These are phyloP conservation scores for Rehmannia glutinosa DNA, from an alignment of 257 asterid species.

Conservation along the genomic window DNA sequence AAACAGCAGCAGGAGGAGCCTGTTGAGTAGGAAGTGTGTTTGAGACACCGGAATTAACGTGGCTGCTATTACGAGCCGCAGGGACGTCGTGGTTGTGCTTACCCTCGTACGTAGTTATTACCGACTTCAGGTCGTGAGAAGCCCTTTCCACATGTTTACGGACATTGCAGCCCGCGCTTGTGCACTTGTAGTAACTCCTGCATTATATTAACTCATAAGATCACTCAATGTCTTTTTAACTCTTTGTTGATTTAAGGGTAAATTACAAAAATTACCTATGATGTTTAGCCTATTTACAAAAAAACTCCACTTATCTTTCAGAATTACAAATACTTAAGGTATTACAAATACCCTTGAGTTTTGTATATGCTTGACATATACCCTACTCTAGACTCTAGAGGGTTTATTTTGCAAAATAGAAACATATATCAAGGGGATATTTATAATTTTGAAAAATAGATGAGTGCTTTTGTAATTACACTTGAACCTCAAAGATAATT, in stretches of 20 bases:
- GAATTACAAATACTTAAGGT: no score
- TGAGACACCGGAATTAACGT: slow-evolving; percentile 30
- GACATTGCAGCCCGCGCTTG: slow-evolving; percentile 72
- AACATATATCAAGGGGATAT: neutral
- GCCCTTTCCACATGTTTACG: slow-evolving; percentile 90
- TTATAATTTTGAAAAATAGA: neutral
- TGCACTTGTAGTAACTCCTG: slow-evolving; percentile 95
- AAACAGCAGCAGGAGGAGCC: slow-evolving; percentile 25
- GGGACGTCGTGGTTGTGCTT: slow-evolving; percentile 89
- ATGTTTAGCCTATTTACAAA: neutral
- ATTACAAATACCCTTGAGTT: no score
- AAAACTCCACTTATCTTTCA: no score
- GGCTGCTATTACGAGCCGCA: slow-evolving; percentile 75
- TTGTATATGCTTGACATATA: no score
- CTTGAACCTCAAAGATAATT: neutral
- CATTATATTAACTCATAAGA: neutral
- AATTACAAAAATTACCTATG: neutral
- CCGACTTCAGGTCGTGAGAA: slow-evolving; percentile 75
- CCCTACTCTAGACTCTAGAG: no score
- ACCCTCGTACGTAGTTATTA: slow-evolving; percentile 79
- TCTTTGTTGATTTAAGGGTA: no score
- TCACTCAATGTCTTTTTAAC: neutral
- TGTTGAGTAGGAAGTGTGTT: slow-evolving; percentile 25
- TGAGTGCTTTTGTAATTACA: neutral
- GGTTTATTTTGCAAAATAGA: no score